These are phyloP conservation scores for Blastocystis sp. DNA, from an alignment of 352 stramenopile genomes.

Conservation along the genomic window DNA sequence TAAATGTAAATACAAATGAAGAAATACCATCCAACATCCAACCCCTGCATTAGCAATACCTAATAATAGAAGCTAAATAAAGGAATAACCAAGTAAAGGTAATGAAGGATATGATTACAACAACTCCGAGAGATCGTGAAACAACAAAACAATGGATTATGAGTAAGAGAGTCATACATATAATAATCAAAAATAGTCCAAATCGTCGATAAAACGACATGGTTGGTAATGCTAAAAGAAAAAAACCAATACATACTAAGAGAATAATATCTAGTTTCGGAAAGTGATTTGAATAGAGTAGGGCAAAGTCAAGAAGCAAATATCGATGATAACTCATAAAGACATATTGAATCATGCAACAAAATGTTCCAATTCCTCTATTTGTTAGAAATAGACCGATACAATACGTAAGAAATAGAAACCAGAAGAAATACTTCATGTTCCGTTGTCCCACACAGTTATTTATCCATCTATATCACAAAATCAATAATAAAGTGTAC, in stretches of 20 bases:
- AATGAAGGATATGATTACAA: conserved; percentile 24
- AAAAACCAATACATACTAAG: not conserved
- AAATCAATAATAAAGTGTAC: not conserved
- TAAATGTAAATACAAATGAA: not conserved
- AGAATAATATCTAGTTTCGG: not conserved
- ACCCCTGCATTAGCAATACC: not conserved
- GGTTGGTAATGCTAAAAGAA: not conserved
- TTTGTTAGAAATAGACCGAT: not conserved
- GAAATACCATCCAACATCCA: not conserved
- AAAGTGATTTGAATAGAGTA: not conserved
- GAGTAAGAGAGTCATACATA: not conserved
- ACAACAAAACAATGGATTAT: not conserved
- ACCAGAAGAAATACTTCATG: conserved; percentile 41
- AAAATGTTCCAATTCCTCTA: not conserved
- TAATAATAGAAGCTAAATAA: not conserved
- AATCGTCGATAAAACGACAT: not conserved
- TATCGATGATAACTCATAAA: not conserved
- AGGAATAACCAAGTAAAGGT: not conserved
- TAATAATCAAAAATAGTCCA: not conserved
- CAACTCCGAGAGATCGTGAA: not conserved
- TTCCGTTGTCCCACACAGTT: conserved; percentile 4
- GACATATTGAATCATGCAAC: not conserved
- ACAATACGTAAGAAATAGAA: conserved; percentile 4
- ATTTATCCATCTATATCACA: conserved; percentile 10
- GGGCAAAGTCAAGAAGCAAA: not conserved